Conservation (phyloP, 768 basidiomycete species). For the Mycena vitilis region DNA sequence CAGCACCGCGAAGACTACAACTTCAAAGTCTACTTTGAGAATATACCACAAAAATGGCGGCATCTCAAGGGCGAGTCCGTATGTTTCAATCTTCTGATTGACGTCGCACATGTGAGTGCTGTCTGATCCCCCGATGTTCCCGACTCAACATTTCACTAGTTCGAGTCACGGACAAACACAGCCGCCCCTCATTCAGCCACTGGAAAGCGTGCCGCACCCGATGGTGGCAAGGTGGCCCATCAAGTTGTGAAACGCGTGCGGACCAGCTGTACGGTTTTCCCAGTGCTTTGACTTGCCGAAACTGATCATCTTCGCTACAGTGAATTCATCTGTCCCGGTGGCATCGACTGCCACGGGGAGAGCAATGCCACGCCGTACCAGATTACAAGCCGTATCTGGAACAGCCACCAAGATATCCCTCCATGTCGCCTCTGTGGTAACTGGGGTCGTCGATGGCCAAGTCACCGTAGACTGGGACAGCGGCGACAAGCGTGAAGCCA, state of each 20-base stretch:
- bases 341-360: not conserved
- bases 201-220: not conserved
- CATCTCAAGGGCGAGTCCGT: constrained; percentile 4
- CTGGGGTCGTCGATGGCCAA: not conserved
- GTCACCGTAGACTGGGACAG: constrained; percentile 1
- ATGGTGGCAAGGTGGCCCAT: not conserved
- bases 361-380: not conserved
- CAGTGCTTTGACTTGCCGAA: not conserved
- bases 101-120: not conserved
- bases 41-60: constrained; percentile 10
- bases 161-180: not conserved
- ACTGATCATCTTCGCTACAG: not conserved
- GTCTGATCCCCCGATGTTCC: not conserved
- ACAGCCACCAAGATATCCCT: not conserved
- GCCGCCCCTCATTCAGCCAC: not conserved
- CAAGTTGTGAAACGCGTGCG: not conserved
- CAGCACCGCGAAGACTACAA: not conserved
- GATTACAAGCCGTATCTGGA: not conserved
- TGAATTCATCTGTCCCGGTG: not conserved
- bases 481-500: not conserved
- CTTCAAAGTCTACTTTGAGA: not conserved
- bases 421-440: not conserved
- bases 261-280: not conserved
- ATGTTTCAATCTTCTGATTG: constrained; percentile 14
- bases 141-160: not conserved